These are phyloP conservation scores for Amaranthus tricolor DNA, from an alignment of 179 eudicot species.

Conservation along the genomic window DNA sequence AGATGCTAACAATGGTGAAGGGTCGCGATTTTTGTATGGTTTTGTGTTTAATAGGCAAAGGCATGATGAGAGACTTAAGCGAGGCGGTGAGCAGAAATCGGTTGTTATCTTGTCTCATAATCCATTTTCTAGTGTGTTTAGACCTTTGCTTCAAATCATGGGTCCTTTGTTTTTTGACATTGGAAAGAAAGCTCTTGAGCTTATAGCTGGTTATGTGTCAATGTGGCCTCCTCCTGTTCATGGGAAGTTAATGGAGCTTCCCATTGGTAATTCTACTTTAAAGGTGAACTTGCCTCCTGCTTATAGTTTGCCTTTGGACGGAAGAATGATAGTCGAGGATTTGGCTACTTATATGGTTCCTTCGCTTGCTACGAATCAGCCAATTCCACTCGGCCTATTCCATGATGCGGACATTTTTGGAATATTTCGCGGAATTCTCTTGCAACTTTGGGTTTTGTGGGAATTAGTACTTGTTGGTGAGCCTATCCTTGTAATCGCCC, in stretches of 20 bases:
- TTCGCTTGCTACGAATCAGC: slow-evolving; percentile 69
- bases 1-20: slow-evolving; percentile 23
- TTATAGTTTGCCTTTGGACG: slow-evolving; percentile 69
- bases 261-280: slow-evolving; percentile 80
- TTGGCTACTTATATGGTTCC: slow-evolving; percentile 64
- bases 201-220: slow-evolving; percentile 79
- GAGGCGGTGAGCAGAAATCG: slow-evolving; percentile 97
- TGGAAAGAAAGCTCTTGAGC: slow-evolving; percentile 83
- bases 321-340: slow-evolving; percentile 52
- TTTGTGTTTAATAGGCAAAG: slow-evolving; percentile 78
- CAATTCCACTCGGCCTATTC: slow-evolving; percentile 84
- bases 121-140: slow-evolving; percentile 83
- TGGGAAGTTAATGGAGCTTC: slow-evolving; percentile 85
- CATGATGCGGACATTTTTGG: slow-evolving; percentile 86
- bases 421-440: slow-evolving; percentile 58
- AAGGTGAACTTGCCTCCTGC: slow-evolving; percentile 86
- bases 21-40: slow-evolving; percentile 35
- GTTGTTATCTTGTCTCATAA: slow-evolving; percentile 81
- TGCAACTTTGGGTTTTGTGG: slow-evolving; percentile 95
- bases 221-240: slow-evolving; percentile 73
- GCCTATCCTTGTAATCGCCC: slow-evolving; percentile 85
- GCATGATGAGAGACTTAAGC: slow-evolving; percentile 90
- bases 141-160: slow-evolving; percentile 82
- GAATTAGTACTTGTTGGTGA: slow-evolving; percentile 83
- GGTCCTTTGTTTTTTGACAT: slow-evolving; percentile 92